phyloP scores from a whole-genome alignment of 2,329 filamentous ascomycete genomes.

The Biscogniauxia marginata region DNA sequence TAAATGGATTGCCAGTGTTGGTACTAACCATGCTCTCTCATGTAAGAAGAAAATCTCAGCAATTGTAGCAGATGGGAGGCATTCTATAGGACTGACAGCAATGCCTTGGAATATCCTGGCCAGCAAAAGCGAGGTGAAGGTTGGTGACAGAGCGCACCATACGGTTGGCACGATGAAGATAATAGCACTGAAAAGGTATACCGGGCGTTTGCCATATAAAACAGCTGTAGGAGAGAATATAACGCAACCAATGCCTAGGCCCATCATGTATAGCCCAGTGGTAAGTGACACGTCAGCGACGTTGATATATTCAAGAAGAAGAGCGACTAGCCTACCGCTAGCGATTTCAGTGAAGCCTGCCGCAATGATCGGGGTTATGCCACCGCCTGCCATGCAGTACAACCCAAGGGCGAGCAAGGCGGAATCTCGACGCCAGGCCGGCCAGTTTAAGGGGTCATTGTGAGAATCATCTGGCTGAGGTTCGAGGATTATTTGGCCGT shows the following conservation, averaged over 20 bases:
- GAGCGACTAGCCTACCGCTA: conserved; percentile 35
- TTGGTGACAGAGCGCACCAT: conserved; percentile 86
- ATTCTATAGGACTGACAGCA: conserved; percentile 86
- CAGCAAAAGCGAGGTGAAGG: conserved; percentile 73
- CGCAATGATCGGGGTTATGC: conserved; percentile 86
- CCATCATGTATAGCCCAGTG: conserved; percentile 72
- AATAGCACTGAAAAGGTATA: conserved; percentile 76
- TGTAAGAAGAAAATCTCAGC: conserved; percentile 97
- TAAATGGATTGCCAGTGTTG: neutral
- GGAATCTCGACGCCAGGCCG: conserved; percentile 72
- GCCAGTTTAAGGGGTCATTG: conserved; percentile 95
- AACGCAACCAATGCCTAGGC: conserved; percentile 80
- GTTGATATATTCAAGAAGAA: conserved; percentile 56
- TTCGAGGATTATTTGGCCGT: conserved; percentile 82
- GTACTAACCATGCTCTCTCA: conserved; percentile 66
- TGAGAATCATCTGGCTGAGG: conserved; percentile 88
- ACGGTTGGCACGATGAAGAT: conserved; percentile 75
- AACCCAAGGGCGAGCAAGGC: conserved; percentile 82
- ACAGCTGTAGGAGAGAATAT: conserved; percentile 89
- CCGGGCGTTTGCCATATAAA: conserved; percentile 82
- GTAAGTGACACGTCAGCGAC: conserved; percentile 78
- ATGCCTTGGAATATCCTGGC: conserved; percentile 87
- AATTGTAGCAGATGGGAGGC: conserved; percentile 88
- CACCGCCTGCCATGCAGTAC: conserved; percentile 90
- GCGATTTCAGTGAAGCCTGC: conserved; percentile 87